A percentile compares a stretch with the other conserved stretches of the same genome.
phyloP scores from a whole-genome alignment of 805 yeast genomes.

The Peterozyma xylosa region DNA sequence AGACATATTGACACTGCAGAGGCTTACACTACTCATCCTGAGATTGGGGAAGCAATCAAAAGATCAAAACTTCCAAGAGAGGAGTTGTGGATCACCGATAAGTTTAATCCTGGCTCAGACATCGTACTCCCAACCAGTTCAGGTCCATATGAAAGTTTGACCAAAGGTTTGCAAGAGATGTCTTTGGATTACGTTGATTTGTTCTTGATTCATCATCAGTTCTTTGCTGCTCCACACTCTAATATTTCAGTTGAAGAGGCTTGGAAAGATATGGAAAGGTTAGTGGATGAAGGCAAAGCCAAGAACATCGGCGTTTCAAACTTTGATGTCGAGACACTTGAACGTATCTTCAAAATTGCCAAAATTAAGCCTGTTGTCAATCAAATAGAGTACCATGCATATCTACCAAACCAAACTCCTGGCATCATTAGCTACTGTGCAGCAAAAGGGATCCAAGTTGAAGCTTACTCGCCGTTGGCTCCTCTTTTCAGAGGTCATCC shows the following conservation, averaged over 20 bases:
- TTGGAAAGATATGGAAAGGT: constrained; percentile 42
- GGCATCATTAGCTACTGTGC: constrained; percentile 33
- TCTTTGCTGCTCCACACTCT: constrained; percentile 16
- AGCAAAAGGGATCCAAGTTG: constrained; percentile 26
- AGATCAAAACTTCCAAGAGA: constrained; percentile 33
- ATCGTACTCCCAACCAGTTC: constrained; percentile 15
- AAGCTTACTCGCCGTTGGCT: constrained; percentile 39
- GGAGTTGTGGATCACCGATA: constrained; percentile 48
- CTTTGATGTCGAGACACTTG: constrained; percentile 37
- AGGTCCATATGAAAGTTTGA: constrained; percentile 33
- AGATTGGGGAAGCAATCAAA: constrained; percentile 40
- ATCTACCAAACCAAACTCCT: constrained; percentile 52
- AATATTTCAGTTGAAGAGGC: constrained; percentile 32
- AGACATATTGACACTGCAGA: constrained; percentile 65
- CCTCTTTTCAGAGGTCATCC: constrained; percentile 29
- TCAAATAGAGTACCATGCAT: constrained; percentile 62
- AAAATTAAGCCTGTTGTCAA: constrained; percentile 45
- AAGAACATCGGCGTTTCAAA: constrained; percentile 59
- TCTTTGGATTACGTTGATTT: constrained; percentile 42
- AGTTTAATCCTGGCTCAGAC: constrained; percentile 29
- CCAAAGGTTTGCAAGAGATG: constrained; percentile 28
- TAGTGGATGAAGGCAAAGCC: constrained; percentile 45
- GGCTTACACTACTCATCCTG: constrained; percentile 49
- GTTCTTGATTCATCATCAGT: constrained; percentile 44
- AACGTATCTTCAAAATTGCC: constrained; percentile 29